Evolutionary conservation across 345 rosid genomes (phyloP), one percentile per base, ranked within the genome.

Genomic region (Rhodamnia argentea): DNA sequence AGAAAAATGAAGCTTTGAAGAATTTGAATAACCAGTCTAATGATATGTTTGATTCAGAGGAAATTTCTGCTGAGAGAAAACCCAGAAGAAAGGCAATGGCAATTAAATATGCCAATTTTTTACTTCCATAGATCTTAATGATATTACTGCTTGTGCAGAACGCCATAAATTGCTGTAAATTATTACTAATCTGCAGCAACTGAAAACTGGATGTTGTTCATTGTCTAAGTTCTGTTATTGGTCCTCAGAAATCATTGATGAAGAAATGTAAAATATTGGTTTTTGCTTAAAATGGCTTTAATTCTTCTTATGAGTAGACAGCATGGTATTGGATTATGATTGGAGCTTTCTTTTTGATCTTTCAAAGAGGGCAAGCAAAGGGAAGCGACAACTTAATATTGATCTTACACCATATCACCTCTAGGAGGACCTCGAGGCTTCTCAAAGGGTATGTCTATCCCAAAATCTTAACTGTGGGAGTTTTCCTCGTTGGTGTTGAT

Each of bases 351-450:
- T 70, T 82, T 55, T n/a, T 55, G 50, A 84, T 29, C 51, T 57
- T 54, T 59, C 76, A 18, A 82, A 97, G 99, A 93, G 94, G 89
- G 99, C 89, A 85, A 95, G 94, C 90, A 95, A 95, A 90, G 99
- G 99, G 86, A 96, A 93, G 94, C 92, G 89, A 82, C 90, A 29
- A 9, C 87, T 94, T 94, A 88, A 93, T 86, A 93, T 97, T 84
- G 99, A 97, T 91, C 98, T 97, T 82, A 90, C 99, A 26, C 98
- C 98, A 16, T 94, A 91, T 86, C 91, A 86, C 84, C 55, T 74
- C n/a, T 84, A 57, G 85, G 57, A 53, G 54, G 87, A 42, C n/a
- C 55, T 52, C 2, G 7, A 70, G 81, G 47, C 47, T 70, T 37
- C 47, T 70, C 26, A 37, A 10, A 37, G 12, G 47, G 81, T 37